phyloP scores from a whole-genome alignment of 2,329 filamentous ascomycete genomes.

The Xylaria sp. region DNA sequence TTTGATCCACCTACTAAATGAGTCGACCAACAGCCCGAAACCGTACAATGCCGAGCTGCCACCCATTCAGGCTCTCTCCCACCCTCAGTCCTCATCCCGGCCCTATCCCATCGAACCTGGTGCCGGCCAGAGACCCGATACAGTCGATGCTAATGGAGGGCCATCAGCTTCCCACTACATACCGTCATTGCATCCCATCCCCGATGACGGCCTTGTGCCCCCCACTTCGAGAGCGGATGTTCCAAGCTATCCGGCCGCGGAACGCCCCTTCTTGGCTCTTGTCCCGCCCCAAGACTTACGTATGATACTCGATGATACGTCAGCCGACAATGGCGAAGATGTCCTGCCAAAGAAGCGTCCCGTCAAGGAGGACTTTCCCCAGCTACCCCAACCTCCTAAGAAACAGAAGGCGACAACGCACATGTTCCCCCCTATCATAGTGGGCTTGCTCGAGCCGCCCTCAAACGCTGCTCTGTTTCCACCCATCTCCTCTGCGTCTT shows the following conservation, averaged over 20 bases:
- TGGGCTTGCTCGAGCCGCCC: slow-evolving; percentile 66
- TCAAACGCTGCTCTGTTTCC: slow-evolving; percentile 67
- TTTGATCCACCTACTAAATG: slow-evolving; percentile 68
- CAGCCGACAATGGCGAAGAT: slow-evolving; percentile 51
- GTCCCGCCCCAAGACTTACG: slow-evolving; percentile 52
- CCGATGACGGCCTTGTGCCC: slow-evolving; percentile 35
- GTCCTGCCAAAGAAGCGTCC: slow-evolving; percentile 60
- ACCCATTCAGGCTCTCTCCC: slow-evolving; percentile 56
- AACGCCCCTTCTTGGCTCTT: slow-evolving; percentile 36
- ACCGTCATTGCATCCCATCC: slow-evolving; percentile 36
- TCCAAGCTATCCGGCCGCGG: slow-evolving; percentile 27
- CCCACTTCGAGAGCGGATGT: slow-evolving; percentile 34
- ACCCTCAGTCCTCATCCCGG: slow-evolving; percentile 50
- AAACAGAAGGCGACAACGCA: slow-evolving; percentile 63
- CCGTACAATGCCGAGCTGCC: slow-evolving; percentile 58
- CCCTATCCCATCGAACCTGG: slow-evolving; percentile 57
- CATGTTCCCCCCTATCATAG: slow-evolving; percentile 68
- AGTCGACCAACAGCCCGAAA: slow-evolving; percentile 55
- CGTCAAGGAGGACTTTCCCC: slow-evolving; percentile 66
- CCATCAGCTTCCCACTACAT: slow-evolving; percentile 39
- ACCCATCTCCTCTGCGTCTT: slow-evolving; percentile 63
- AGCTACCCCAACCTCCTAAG: slow-evolving; percentile 68
- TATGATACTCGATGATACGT: slow-evolving; percentile 53
- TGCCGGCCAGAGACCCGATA: slow-evolving; percentile 50
- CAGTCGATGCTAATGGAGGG: slow-evolving; percentile 36